Percentiles rank a stretch among this genome's conserved stretches.
phyloP scores from a whole-genome alignment of 331 rosid genomes.

The Arachis monticola region DNA sequence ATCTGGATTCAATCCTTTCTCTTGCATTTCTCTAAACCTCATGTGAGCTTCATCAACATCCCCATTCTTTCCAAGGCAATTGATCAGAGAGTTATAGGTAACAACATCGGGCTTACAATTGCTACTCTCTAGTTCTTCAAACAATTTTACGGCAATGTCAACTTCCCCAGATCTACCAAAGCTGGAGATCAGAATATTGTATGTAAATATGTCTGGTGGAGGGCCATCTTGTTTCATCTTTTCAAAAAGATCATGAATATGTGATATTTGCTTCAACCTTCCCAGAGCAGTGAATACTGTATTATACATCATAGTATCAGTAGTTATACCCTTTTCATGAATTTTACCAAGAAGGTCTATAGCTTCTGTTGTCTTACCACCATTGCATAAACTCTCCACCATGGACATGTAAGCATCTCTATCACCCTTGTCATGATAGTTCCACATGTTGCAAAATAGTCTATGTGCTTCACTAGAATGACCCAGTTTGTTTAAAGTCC shows the following conservation, averaged over 20 bases:
- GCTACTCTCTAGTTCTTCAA: conserved; percentile 83
- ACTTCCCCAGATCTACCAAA: conserved; percentile 84
- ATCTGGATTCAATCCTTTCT: conserved; percentile 81
- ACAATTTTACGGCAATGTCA: conserved; percentile 63
- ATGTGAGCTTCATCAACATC: conserved; percentile 95
- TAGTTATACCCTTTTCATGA: conserved; percentile 75
- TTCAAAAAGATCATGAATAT: conserved; percentile 70
- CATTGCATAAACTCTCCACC: conserved; percentile 78
- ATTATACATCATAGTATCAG: conserved; percentile 86
- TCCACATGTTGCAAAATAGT: conserved; percentile 94
- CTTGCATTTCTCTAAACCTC: conserved; percentile 94
- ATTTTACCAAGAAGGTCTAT: conserved; percentile 70
- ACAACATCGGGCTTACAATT: conserved; percentile 69
- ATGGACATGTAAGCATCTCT: conserved; percentile 73
- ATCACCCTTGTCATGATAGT: conserved; percentile 74
- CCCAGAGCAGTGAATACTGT: conserved; percentile 79
- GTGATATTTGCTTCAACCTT: conserved; percentile 69
- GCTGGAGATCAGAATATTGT: conserved; percentile 81
- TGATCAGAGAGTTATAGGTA: conserved; percentile 86
- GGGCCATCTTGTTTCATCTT: conserved; percentile 85
- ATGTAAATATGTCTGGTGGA: conserved; percentile 78
- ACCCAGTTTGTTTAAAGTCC: conserved; percentile 78
- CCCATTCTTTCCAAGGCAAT: conserved; percentile 94
- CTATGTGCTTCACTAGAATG: conserved; percentile 87
- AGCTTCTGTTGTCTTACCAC: conserved; percentile 80